Conservation (phyloP, 1,284 basidiomycete species). For the Irpex lacteus region DNA sequence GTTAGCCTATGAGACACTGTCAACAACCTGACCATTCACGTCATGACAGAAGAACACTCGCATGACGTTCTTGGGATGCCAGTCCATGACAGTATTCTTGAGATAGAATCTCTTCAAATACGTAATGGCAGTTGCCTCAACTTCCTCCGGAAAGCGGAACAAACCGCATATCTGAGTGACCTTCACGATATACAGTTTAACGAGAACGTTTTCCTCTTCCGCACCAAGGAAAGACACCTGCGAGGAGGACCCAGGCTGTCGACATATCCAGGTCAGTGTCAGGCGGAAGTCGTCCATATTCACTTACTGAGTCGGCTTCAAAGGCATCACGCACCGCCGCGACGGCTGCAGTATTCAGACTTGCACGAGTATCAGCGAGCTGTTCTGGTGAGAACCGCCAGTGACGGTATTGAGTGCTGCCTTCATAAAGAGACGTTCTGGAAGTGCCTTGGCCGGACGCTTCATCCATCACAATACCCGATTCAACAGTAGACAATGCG, state of each 20-base stretch:
- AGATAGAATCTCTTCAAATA: constrained; percentile 98
- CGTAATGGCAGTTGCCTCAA: constrained; percentile 88
- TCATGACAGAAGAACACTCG: constrained; percentile 38
- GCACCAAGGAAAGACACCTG: constrained; percentile 73
- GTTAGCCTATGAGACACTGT: constrained; percentile 71
- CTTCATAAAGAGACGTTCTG: constrained; percentile 60
- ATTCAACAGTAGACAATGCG: constrained; percentile 12
- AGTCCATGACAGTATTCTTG: constrained; percentile 98
- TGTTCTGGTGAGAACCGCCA: constrained; percentile 82
- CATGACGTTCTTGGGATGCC: constrained; percentile 99
- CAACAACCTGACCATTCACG: neutral
- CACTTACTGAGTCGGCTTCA: constrained; percentile 75
- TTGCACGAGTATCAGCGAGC: constrained; percentile 55
- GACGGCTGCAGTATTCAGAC: constrained; percentile 75
- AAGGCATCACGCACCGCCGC: constrained; percentile 72
- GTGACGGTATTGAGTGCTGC: constrained; percentile 82
- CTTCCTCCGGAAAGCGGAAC: constrained; percentile 87
- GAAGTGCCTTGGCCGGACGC: constrained; percentile 11
- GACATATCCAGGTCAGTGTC: neutral
- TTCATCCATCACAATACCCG: constrained; percentile 10
- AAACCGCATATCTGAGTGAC: constrained; percentile 83
- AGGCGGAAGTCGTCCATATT: constrained; percentile 12
- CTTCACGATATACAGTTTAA: constrained; percentile 88
- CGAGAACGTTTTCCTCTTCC: constrained; percentile 84
- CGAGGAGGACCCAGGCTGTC: constrained; percentile 64